Conservation (phyloP, 768 basidiomycete species). For the Gyrodon lividus region DNA sequence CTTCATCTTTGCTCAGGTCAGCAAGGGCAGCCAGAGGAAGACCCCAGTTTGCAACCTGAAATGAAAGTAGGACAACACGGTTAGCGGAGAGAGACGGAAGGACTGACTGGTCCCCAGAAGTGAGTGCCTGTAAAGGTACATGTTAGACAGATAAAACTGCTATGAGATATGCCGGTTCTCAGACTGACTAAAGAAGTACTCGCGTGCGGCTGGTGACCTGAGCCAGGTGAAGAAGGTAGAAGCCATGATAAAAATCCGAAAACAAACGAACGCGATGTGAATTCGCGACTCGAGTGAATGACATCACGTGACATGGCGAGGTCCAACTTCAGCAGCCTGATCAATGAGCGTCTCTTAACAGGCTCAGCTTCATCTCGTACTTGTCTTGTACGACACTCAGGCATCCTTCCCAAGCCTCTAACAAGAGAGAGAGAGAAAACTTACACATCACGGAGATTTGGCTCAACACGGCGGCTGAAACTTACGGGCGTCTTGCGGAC, state of each 20-base stretch:
- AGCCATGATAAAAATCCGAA: constrained; percentile 51
- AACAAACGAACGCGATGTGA: not conserved
- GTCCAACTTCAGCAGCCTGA: too few species aligned
- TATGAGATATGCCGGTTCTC: not conserved
- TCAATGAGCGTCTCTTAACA: not conserved
- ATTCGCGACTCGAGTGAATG: not conserved
- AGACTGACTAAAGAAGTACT: constrained; percentile 92
- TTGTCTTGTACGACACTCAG: too few species aligned
- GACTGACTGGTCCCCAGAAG: constrained; percentile 95
- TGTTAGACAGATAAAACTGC: constrained; percentile 15
- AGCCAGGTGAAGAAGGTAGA: constrained; percentile 87
- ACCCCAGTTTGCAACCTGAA: constrained; percentile 96
- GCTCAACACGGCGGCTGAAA: constrained; percentile 11
- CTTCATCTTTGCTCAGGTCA: constrained; percentile 92
- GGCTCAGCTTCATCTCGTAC: not conserved
- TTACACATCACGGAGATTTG: constrained; percentile 3
- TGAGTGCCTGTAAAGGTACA: constrained; percentile 71
- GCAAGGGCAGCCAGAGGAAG: constrained; percentile 90
- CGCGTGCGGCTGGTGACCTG: constrained; percentile 85
- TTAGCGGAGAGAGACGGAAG: constrained; percentile 1
- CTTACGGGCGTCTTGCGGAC: not conserved
- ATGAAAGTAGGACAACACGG: constrained; percentile 7
- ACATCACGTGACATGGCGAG: constrained; percentile 13
- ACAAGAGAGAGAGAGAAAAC: not conserved
- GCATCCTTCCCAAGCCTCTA: not conserved